A percentile compares a stretch with the other conserved stretches of the same genome.
Conservation (phyloP, 306 rosid species). For the Pyrus communis region DNA sequence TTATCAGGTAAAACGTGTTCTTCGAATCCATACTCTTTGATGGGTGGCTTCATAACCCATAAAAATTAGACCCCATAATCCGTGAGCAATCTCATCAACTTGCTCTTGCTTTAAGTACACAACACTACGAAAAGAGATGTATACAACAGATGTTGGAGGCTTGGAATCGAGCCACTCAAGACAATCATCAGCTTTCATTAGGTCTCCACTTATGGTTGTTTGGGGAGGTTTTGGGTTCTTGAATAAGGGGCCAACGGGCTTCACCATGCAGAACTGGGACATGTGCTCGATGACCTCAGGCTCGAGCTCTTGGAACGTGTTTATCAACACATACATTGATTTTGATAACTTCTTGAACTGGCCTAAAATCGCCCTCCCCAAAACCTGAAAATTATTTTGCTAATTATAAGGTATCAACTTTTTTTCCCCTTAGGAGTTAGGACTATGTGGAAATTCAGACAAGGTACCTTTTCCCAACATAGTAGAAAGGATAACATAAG, state of each 20-base stretch:
- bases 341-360: constrained; percentile 22
- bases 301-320: constrained; percentile 32
- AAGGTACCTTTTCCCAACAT: no score
- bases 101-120: constrained; percentile 48
- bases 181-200: constrained; percentile 39
- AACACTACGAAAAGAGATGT: constrained; percentile 56
- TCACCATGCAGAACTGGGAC: constrained; percentile 15
- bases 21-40: background rate
- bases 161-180: constrained; percentile 53
- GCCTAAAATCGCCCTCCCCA: constrained; percentile 9
- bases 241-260: constrained; percentile 56
- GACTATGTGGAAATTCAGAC: no score
- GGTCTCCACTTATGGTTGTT: constrained; percentile 35
- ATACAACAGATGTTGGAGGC: constrained; percentile 38
- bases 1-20: constrained; percentile 38
- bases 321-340: constrained; percentile 26
- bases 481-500: no score
- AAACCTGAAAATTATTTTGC: background rate
- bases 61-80: constrained; percentile 34
- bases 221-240: constrained; percentile 17
- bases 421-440: no score
- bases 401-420: no score
- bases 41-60: constrained; percentile 56
- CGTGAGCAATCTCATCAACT: constrained; percentile 59
- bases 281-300: constrained; percentile 2